Base-by-base conservation (phyloP, 108 stramenopile species). In the Pseudonitzschia delicatissima region DNA sequence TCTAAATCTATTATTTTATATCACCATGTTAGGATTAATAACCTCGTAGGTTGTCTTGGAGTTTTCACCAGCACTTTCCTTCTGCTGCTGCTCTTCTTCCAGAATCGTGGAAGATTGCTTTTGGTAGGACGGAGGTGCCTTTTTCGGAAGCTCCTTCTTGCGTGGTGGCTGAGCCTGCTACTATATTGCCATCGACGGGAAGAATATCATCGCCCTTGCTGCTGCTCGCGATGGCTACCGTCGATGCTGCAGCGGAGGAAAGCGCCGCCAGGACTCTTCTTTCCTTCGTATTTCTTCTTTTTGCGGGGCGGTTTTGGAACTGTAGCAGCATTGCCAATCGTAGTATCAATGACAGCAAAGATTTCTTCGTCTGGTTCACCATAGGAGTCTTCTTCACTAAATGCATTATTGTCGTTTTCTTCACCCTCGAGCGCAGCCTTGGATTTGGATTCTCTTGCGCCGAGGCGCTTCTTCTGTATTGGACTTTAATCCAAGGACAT, bases 401-500 rank as follows among this genome's bases (percentile, higher is more conserved):
- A n/a, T n/a, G n/a, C n/a, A n/a, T n/a, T n/a, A n/a, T n/a, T n/a
- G n/a, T n/a, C n/a, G n/a, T n/a, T n/a, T n/a, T n/a, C n/a, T n/a
- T n/a, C n/a, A n/a, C n/a, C n/a, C 15, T 42, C 40, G 15, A 11
- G 15, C 40, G 15, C 40, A 12, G 5, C 13, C 4, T 28, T 6
- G 11, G 53, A 48, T 48, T 21, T 27, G 3, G 21, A 3, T 33
- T 13, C 21, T 33, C n/a, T 33, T 33, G 53, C 31, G n/a, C 12
- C 53, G 26, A 17, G 8, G 11, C 12, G n/a, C 26, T 55, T 31
- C 32, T 29, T 32, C 17, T 27, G 53, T 3, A n/a, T 4, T 51
- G 31, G 53, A 11, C 26, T 17, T 33, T 27, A 11, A 11, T 55
- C 53, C 15, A 33, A 6, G 71, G 4, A 86, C 85, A n/a, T 51